Conservation (phyloP, 495 filamentous ascomycete genomes). For the Aspergillus asperescens region DNA sequence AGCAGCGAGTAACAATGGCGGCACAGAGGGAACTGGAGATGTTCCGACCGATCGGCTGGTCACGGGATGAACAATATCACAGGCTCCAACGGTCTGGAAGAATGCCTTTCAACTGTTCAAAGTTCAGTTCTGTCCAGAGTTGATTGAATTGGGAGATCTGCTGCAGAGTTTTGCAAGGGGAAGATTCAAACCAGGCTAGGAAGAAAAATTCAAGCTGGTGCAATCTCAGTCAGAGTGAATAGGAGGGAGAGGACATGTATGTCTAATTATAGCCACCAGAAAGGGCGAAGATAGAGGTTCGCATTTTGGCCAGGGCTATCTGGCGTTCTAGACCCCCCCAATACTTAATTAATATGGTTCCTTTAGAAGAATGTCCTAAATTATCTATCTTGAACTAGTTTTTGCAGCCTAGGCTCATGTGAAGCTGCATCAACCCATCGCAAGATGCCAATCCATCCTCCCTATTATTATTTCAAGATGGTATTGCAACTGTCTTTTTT, state of each 20-base stretch:
- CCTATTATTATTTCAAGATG: no score
- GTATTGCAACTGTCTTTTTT: no score
- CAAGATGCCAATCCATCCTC: no score
- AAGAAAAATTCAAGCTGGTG: background rate
- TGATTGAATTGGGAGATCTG: no score
- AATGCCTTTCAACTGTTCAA: background rate
- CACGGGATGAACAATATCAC: constrained; percentile 5
- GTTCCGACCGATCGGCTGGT: constrained; percentile 14
- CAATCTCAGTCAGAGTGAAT: background rate
- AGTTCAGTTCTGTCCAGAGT: background rate
- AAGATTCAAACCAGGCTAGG: background rate
- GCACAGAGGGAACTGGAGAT: constrained; percentile 10
- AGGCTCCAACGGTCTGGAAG: background rate
- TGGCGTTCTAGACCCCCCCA: constrained; percentile 1
- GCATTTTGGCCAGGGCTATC: background rate
- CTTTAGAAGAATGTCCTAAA: background rate
- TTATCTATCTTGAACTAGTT: background rate
- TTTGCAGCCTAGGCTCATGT: no score
- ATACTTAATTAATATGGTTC: background rate
- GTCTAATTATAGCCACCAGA: constrained; percentile 14
- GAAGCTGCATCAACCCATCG: no score
- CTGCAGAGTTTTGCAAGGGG: no score
- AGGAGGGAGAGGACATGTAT: background rate
- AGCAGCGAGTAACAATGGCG: constrained; percentile 4
- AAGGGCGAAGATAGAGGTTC: background rate